These are phyloP conservation scores for Nidula microcarpa DNA, from an alignment of 768 basidiomycete genomes.

Conservation along the genomic window DNA sequence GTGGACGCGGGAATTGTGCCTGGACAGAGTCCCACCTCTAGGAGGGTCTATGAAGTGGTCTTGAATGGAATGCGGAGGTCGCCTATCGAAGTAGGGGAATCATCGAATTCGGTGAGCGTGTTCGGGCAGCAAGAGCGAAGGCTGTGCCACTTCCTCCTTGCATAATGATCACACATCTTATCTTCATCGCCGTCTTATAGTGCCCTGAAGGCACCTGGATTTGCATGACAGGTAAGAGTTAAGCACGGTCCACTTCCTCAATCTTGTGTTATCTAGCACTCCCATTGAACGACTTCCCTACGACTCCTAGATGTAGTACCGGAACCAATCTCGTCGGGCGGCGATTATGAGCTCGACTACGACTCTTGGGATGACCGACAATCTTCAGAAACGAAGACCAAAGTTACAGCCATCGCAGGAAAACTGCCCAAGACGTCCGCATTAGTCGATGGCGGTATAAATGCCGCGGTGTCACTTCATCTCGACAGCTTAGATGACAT, in stretches of 20 bases:
- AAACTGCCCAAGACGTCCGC: neutral
- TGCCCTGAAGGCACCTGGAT: conserved; percentile 23
- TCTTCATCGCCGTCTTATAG: neutral
- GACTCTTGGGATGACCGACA: no score
- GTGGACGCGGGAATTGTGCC: neutral
- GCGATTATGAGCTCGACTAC: no score
- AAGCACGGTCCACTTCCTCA: neutral
- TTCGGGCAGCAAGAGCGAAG: neutral
- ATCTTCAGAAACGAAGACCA: no score
- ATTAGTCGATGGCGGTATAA: conserved; percentile 2
- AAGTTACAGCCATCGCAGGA: conserved; percentile 7
- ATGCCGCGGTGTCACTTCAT: conserved; percentile 3
- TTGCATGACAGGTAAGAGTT: conserved; percentile 21
- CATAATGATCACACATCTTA: neutral
- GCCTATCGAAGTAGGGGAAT: neutral
- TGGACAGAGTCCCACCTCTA: neutral
- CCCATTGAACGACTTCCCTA: no score
- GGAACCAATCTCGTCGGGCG: no score
- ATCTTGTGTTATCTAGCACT: no score
- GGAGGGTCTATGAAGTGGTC: neutral
- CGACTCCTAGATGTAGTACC: no score
- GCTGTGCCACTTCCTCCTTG: neutral
- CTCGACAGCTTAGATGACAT: neutral
- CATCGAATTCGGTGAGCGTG: conserved; percentile 1
- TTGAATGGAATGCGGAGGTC: neutral